phyloP scores from a whole-genome alignment of 2,329 filamentous ascomycete species.

The Trichoderma oligosporum region DNA sequence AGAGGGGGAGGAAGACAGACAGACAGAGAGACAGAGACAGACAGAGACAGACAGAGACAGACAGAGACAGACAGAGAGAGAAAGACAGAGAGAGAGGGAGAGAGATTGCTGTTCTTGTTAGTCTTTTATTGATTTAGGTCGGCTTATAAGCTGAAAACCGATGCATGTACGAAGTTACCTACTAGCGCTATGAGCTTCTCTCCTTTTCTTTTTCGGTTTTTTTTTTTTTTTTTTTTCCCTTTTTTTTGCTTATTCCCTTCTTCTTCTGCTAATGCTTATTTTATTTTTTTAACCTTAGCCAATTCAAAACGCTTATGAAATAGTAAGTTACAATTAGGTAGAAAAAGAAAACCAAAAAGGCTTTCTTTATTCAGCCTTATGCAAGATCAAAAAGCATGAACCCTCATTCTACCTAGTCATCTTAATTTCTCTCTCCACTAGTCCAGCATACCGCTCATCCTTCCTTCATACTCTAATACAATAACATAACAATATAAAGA shows the following conservation, averaged over 20 bases:
- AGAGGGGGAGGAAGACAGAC: no score
- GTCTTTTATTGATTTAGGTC: no score
- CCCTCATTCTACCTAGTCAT: no score
- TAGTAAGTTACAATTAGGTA: not conserved
- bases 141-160: not conserved
- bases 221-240: not conserved
- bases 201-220: not conserved
- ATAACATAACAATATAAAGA: not conserved
- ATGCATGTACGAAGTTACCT: not conserved
- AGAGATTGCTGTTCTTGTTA: no score
- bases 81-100: no score
- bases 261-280: not conserved
- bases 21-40: no score
- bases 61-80: no score
- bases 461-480: no score
- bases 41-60: no score
- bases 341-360: not conserved
- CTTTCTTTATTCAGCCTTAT: constrained; percentile 12
- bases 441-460: no score
- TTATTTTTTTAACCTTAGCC: not conserved
- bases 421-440: no score
- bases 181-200: not conserved
- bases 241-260: not conserved
- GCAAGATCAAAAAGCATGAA: no score
- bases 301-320: not conserved